Evolutionary conservation across 176 grass and related monocot species (phyloP), one percentile per base, ranked within the genome.

Genomic region (Aegilops bicornis): DNA sequence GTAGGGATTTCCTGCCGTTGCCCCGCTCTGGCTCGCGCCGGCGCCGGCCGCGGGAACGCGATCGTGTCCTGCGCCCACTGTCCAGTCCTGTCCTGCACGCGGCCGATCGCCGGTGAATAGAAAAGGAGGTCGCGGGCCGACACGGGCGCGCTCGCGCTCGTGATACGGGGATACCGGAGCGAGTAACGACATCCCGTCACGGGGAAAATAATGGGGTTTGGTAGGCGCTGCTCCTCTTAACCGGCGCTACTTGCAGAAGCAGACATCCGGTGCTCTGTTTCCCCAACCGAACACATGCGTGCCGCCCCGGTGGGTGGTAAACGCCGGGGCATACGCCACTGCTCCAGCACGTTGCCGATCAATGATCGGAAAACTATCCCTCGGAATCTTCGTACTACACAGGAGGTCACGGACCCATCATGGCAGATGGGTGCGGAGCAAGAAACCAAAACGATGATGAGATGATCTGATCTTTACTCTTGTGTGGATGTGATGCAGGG

Each of bases 201-300:
- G 76, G 76, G 12, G 14, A 30, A 22, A 82, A 58, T 68, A 63
- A 31, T 33, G 17, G 58, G 20, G 11, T 36, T 73, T 4, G 81
- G 81, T 39, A 23, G 24, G 0, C 10, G 11, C 7, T 3, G 24
- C 9, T 71, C 5, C 47, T 30, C 25, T 8, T 3, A 67, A 33
- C 31, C 30, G 6, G 13, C 64, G 1, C 64, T 9, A 67, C 15
- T 30, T 66, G 14, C 27, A 6, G 64, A 67, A 67, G 29, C 13
- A 19, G 14, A 6, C 62, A n/a, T 9, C 1, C 13, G 8, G 6
- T 65, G 78, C 56, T 59, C 56, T 59, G 56, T 22, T 56, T 50
- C 50, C 66, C 67, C 76, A 79, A 80, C 71, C 71, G 31, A 71
- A 82, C 87, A 43, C 82, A 75, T 65, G 81, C 54, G 3, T 58